A percentile compares a stretch with the other conserved stretches of the same genome.
phyloP scores from a whole-genome alignment of 2,329 filamentous ascomycete species.

The Paraphoma chrysanthemicola region DNA sequence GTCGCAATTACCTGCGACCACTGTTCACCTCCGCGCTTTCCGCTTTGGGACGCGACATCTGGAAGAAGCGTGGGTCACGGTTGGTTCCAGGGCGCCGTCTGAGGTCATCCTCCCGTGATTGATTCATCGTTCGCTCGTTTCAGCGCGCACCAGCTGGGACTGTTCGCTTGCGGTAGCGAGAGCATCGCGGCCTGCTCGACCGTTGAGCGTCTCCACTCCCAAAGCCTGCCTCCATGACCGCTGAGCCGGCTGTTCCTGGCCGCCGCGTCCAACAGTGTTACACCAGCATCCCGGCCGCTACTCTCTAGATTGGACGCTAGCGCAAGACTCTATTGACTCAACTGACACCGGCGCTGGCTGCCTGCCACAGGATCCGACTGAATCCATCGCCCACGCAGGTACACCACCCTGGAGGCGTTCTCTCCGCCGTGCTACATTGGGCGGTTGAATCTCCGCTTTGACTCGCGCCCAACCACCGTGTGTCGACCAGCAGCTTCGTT shows the following conservation, averaged over 20 bases:
- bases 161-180: background rate
- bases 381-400: conserved; percentile 29
- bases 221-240: background rate
- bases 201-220: background rate
- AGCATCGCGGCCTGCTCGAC: background rate
- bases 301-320: conserved; percentile 20
- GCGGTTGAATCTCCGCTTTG: conserved; percentile 23
- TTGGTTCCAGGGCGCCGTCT: background rate
- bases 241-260: background rate
- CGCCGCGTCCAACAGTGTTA: conserved; percentile 8
- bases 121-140: background rate
- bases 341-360: conserved; percentile 12
- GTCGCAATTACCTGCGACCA: conserved; percentile 3
- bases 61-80: conserved; percentile 3
- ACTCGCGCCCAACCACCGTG: background rate
- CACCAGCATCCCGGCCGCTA: conserved; percentile 19
- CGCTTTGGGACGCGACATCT: conserved; percentile 21
- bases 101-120: background rate
- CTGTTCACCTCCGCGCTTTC: conserved; percentile 13
- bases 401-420: conserved; percentile 21
- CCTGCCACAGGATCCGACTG: background rate
- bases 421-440: conserved; percentile 23
- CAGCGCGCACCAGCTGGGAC: background rate
- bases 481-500: background rate
- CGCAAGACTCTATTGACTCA: conserved; percentile 22